Conservation (phyloP, 768 basidiomycete species). For the Tephrocybe sp. region DNA sequence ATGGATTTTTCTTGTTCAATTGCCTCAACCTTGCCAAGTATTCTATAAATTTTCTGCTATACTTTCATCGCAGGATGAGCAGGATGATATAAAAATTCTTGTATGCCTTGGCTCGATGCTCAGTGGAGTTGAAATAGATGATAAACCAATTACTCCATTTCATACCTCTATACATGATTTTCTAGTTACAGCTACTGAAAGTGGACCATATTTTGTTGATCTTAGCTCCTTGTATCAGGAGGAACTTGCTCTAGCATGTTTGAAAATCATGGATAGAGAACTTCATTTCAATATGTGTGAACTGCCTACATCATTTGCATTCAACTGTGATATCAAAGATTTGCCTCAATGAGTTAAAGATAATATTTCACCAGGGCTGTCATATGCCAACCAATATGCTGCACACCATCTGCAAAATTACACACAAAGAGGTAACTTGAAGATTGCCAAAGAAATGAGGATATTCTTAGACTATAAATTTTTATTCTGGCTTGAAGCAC, state of each 20-base stretch:
- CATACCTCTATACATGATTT: not conserved
- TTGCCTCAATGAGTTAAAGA: not conserved
- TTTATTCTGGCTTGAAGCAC: too few species aligned
- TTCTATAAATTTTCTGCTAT: not conserved
- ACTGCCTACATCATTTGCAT: constrained; percentile 7
- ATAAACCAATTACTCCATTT: not conserved
- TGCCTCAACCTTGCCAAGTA: not conserved
- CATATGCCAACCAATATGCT: constrained; percentile 9
- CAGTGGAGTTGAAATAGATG: not conserved
- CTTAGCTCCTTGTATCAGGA: not conserved
- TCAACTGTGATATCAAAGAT: constrained; percentile 4
- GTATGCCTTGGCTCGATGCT: not conserved
- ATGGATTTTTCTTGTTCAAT: not conserved
- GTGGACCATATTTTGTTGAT: not conserved
- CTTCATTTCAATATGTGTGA: constrained; percentile 17
- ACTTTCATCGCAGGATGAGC: not conserved
- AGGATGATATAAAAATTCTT: not conserved
- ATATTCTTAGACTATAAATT: constrained; percentile 1
- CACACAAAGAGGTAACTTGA: too few species aligned
- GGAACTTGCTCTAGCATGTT: not conserved
- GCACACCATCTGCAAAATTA: too few species aligned
- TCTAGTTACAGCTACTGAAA: not conserved
- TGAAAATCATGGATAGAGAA: constrained; percentile 5
- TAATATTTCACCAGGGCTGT: constrained; percentile 1
- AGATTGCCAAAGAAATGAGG: not conserved